Evolutionary conservation across 345 rosid species (phyloP), one percentile per base, ranked within the genome.

Genomic region (Mangifera indica): DNA sequence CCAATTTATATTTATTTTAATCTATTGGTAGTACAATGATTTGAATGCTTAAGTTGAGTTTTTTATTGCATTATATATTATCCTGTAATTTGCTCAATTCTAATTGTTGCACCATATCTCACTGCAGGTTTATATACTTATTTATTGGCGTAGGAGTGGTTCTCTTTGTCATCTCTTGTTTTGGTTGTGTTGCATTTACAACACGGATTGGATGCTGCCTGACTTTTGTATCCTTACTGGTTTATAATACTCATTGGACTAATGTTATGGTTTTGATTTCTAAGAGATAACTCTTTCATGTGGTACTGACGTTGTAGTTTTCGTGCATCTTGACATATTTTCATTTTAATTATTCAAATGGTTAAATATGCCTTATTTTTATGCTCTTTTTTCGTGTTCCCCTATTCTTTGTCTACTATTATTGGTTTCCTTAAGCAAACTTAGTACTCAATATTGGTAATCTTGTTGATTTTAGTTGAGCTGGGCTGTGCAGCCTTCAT

Each of bases 171-270:
- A 81, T 91, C 74, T 93, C 99, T n/a, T 96, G 91, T 63, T 86
- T 87, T 80, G 99, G 99, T 53, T 96, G 99, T 69, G 66, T 89
- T 59, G 96, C 96, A 78, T 83, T 91, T 78, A 74, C 84, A 63
- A 79, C 92, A n/a, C 72, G 95, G 76, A 96, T 85, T 29, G 88
- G 92, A 59, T 96, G 99, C 89, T 96, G 99, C 86, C 79, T 96
- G 83, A 72, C 86, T 79, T 96, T 91, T 81, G 99, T 96, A 96
- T 96, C 99, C 98, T 87, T 10, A 63, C 72, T 67, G 6, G 34
- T 72, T 13, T 64, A 11, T 40, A 34, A 20, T 64, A 26, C 52
- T 73, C 69, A 29, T 72, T 1, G n/a, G 14, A 34, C 9, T 44
- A 10, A 10, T 45, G 17, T 42, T 57, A 7, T 14, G 40, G 0